phyloP scores from a whole-genome alignment of 2,329 filamentous ascomycete genomes.

The Drechslera avenae region DNA sequence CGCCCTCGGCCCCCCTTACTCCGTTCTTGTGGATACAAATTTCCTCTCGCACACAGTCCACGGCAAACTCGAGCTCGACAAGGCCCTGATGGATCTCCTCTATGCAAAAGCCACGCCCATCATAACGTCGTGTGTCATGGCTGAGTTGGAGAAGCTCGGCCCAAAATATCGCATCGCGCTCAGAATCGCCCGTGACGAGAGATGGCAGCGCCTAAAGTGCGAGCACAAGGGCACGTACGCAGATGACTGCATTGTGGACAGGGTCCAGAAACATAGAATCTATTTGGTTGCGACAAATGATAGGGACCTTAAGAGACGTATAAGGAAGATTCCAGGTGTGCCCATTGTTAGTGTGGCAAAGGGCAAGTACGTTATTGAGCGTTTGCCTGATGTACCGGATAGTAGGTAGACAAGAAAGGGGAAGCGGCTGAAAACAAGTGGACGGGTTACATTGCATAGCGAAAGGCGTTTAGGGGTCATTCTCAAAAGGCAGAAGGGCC shows the following conservation, averaged over 20 bases:
- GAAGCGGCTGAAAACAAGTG: not conserved
- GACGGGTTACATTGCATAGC: slow-evolving; percentile 11
- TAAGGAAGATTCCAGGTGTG: slow-evolving; percentile 81
- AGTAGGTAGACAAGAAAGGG: slow-evolving; percentile 29
- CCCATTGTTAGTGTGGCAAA: slow-evolving; percentile 80
- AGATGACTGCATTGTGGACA: slow-evolving; percentile 65
- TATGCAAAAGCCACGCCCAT: slow-evolving; percentile 90
- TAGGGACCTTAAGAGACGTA: slow-evolving; percentile 70
- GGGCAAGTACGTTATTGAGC: slow-evolving; percentile 93
- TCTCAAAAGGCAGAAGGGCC: too few relatives aligned
- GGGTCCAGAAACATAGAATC: slow-evolving; percentile 54
- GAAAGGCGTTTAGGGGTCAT: slow-evolving; percentile 9
- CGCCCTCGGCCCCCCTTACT: slow-evolving; percentile 82
- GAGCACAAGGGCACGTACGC: slow-evolving; percentile 89
- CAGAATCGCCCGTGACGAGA: slow-evolving; percentile 83
- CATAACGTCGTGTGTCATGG: slow-evolving; percentile 78
- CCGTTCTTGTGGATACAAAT: slow-evolving; percentile 60
- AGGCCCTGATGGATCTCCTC: slow-evolving; percentile 90
- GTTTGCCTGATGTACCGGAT: slow-evolving; percentile 82
- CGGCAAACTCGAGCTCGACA: slow-evolving; percentile 84
- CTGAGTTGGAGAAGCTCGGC: slow-evolving; percentile 87
- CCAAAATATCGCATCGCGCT: slow-evolving; percentile 83
- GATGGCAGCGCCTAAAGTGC: slow-evolving; percentile 84
- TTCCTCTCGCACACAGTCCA: slow-evolving; percentile 74
- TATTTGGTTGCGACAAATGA: slow-evolving; percentile 58